phyloP scores from a whole-genome alignment of 495 filamentous ascomycete genomes.

The Podospora pseudopauciseta region DNA sequence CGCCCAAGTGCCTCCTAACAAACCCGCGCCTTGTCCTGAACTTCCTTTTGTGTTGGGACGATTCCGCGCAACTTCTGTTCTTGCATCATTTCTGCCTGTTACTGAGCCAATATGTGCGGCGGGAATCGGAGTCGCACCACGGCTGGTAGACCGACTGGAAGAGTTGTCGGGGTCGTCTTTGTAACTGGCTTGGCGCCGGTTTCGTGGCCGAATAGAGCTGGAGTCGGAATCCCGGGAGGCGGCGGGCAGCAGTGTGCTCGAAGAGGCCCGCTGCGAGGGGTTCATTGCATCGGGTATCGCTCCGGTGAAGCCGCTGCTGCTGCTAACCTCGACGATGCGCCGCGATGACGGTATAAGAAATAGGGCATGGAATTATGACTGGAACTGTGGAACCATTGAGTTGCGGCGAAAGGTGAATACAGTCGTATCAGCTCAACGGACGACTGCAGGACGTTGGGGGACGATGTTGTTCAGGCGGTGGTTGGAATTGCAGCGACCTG shows the following conservation, averaged over 20 bases:
- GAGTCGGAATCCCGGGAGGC: slow-evolving; percentile 26
- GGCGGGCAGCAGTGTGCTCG: slow-evolving; percentile 25
- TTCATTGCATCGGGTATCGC: slow-evolving; percentile 32
- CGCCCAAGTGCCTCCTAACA: slow-evolving; percentile 43
- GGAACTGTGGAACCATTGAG: neutral
- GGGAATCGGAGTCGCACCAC: slow-evolving; percentile 40
- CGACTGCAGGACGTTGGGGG: neutral
- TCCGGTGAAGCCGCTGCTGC: slow-evolving; percentile 27
- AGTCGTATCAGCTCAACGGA: neutral
- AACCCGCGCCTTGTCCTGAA: slow-evolving; percentile 32
- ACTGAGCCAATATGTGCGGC: slow-evolving; percentile 36
- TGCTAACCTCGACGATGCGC: slow-evolving; percentile 24
- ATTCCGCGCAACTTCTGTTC: slow-evolving; percentile 28
- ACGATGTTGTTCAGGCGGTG: neutral
- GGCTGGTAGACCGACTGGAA: slow-evolving; percentile 27
- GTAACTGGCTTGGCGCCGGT: slow-evolving; percentile 27
- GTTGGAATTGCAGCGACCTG: neutral
- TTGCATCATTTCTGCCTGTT: slow-evolving; percentile 35
- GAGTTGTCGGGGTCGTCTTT: slow-evolving; percentile 16
- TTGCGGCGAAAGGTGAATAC: neutral
- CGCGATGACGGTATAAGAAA: slow-evolving; percentile 18
- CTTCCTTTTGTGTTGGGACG: slow-evolving; percentile 26
- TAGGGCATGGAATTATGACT: neutral
- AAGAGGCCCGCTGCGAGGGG: slow-evolving; percentile 26
- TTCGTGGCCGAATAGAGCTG: slow-evolving; percentile 28